Evolutionary conservation across 495 filamentous ascomycete genomes (phyloP).

Genomic region (Wilcoxina mikolae): DNA sequence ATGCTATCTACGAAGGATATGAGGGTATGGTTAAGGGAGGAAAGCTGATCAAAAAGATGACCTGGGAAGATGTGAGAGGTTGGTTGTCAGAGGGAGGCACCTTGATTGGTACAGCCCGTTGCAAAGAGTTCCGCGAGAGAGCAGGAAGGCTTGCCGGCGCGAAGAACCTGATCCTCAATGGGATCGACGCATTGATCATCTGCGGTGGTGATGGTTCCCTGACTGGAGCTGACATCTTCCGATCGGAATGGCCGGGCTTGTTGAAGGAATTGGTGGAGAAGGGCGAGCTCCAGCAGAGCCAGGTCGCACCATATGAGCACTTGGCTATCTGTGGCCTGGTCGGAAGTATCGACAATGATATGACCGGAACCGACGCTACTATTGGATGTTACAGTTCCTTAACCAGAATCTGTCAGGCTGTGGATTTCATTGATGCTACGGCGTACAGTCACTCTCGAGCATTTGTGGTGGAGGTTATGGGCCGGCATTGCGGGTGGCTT

Average conservation of each 20-base stretch:
- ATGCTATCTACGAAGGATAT: constrained; percentile 87
- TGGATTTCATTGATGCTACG: constrained; percentile 94
- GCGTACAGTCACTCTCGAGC: constrained; percentile 93
- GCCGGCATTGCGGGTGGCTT: constrained; percentile 96
- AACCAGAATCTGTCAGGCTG: constrained; percentile 76
- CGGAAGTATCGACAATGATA: constrained; percentile 96
- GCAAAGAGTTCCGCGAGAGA: constrained; percentile 76
- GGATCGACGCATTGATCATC: constrained; percentile 92
- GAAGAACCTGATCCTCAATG: constrained; percentile 81
- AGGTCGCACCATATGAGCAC: constrained; percentile 56
- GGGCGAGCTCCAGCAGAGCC: constrained; percentile 50
- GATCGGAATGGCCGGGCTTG: constrained; percentile 77
- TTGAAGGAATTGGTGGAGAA: constrained; percentile 63
- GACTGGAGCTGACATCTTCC: constrained; percentile 89
- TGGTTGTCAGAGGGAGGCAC: constrained; percentile 92
- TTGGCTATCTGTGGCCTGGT: constrained; percentile 95
- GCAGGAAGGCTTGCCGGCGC: constrained; percentile 66
- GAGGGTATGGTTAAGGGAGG: constrained; percentile 86
- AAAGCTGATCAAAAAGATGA: constrained; percentile 68
- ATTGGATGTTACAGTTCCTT: constrained; percentile 95
- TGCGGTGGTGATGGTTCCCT: constrained; percentile 95
- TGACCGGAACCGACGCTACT: constrained; percentile 91
- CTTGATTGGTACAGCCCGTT: constrained; percentile 87
- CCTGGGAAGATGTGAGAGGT: constrained; percentile 91
- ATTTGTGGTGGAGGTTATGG: constrained; percentile 99